Conservation (phyloP, 1,284 basidiomycete species). For the Cryptococcus depauperatus region DNA sequence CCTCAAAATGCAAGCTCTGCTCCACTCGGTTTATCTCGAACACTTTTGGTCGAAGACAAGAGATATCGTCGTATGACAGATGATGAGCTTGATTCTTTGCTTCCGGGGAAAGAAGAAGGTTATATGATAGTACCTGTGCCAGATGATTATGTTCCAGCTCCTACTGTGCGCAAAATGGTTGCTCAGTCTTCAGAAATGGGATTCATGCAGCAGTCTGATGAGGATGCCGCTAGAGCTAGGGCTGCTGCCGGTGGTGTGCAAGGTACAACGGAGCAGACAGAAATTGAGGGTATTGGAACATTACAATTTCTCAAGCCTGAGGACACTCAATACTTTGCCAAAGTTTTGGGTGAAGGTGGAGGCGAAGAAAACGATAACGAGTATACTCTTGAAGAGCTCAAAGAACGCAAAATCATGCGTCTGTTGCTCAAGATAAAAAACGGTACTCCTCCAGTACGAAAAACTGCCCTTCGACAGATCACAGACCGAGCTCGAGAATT, state of each 20-base stretch:
- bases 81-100: slow-evolving; percentile 85
- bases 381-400: slow-evolving; percentile 95
- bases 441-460: slow-evolving; percentile 94
- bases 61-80: slow-evolving; percentile 90
- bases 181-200: slow-evolving; percentile 55
- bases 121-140: slow-evolving; percentile 91
- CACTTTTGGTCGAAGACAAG: slow-evolving; percentile 89
- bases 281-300: slow-evolving; percentile 95
- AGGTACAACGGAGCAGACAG: slow-evolving; percentile 90
- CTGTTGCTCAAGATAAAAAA: slow-evolving; percentile 99
- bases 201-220: slow-evolving; percentile 93
- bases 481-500: slow-evolving; percentile 99
- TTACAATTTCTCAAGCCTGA: slow-evolving; percentile 98
- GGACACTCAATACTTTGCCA: slow-evolving; percentile 95
- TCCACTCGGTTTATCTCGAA: slow-evolving; percentile 47
- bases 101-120: slow-evolving; percentile 66
- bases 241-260: slow-evolving; percentile 74
- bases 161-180: slow-evolving; percentile 50
- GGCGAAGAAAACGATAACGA: slow-evolving; percentile 78
- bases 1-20: slow-evolving; percentile 21
- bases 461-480: slow-evolving; percentile 94
- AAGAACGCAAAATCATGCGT: slow-evolving; percentile 99
- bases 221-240: slow-evolving; percentile 73
- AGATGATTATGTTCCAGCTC: slow-evolving; percentile 74
- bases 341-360: slow-evolving; percentile 72